A percentile compares a stretch with the other conserved stretches of the same genome.
phyloP scores from a whole-genome alignment of 495 filamentous ascomycete genomes.

The Sporormia fimetaria region DNA sequence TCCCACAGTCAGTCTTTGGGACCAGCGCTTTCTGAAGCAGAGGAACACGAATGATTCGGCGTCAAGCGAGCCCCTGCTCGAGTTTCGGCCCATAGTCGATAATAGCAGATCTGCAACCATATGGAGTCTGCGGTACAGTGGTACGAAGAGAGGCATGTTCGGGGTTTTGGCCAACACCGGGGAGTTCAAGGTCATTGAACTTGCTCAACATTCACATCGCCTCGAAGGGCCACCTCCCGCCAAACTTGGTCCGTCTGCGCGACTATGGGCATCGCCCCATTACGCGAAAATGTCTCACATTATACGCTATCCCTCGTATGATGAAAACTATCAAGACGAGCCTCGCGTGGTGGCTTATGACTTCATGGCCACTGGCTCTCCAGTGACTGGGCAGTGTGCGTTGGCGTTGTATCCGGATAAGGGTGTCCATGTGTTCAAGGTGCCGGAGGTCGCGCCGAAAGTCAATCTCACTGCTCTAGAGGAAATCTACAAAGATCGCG shows the following conservation, averaged over 20 bases:
- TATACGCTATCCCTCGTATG: constrained; percentile 41
- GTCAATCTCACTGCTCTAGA: constrained; percentile 24
- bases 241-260: constrained; percentile 3
- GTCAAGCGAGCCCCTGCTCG: constrained; percentile 45
- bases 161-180: constrained; percentile 68
- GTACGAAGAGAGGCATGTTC: constrained; percentile 59
- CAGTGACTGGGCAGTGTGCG: constrained; percentile 49
- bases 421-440: constrained; percentile 48
- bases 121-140: constrained; percentile 70
- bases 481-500: constrained; percentile 21
- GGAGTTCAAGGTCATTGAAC: constrained; percentile 54
- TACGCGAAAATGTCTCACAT: constrained; percentile 43
- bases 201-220: constrained; percentile 25
- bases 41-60: constrained; percentile 34
- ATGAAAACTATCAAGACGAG: constrained; percentile 38
- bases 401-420: constrained; percentile 59
- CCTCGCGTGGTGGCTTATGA: constrained; percentile 76
- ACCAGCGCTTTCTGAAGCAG: constrained; percentile 56
- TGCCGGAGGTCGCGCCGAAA: constrained; percentile 30
- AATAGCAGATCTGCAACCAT: constrained; percentile 44
- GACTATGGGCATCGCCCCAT: constrained; percentile 38
- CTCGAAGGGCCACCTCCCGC: constrained; percentile 4
- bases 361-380: constrained; percentile 56
- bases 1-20: constrained; percentile 73
- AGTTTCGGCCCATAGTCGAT: constrained; percentile 54